Base-by-base conservation (phyloP, 306 rosid genomes). In the Cucurbita ficifolia region DNA sequence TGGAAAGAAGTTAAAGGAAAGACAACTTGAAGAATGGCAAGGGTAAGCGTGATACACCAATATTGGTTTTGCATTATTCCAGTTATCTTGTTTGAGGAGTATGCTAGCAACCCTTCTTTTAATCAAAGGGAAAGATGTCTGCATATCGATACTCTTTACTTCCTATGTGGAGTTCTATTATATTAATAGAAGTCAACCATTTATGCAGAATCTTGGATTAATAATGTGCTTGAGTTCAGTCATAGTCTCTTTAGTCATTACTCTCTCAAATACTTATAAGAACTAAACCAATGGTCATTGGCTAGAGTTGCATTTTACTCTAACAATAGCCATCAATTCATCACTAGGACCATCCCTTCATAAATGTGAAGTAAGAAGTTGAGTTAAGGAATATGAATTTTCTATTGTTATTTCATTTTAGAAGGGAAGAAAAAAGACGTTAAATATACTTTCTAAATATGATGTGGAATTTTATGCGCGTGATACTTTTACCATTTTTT, bases 1-100 rank as follows among this genome's bases (percentile, higher is more conserved):
- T 49, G 99, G 99, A 86, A 95, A 95, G 76, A 91, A 89, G 93
- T 84, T 95, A 76, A 95, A 95, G 88, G 93, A 88, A 59, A 83
- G 99, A 70, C 97, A 86, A 75, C 80, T 88, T 57, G 79, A 79
- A 84, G 99, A 91, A 91, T 95, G 99, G 99, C 86, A 79, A 80
- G 90, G 93, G 99, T 95, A 88, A 70, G 90, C 60, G 61, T 77
- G 38, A 29, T 63, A 8, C 39, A 48, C 21, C 73, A 69, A 8
- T 48, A 3, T 60, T 48, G 39, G 7, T 67, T 22, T 54, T 61
- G 40, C 65, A 55, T 73, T 16, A 8, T 35, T 52, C 39, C 7
- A 17, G 50, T 35, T 72, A 10, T 72, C 36, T 33, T 52, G n/a
- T 72, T 24, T 22, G 56, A 56, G 19, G 19, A 13, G 9, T 43